Base-by-base conservation (phyloP, 805 yeast genomes). In the Candida nitratophila region DNA sequence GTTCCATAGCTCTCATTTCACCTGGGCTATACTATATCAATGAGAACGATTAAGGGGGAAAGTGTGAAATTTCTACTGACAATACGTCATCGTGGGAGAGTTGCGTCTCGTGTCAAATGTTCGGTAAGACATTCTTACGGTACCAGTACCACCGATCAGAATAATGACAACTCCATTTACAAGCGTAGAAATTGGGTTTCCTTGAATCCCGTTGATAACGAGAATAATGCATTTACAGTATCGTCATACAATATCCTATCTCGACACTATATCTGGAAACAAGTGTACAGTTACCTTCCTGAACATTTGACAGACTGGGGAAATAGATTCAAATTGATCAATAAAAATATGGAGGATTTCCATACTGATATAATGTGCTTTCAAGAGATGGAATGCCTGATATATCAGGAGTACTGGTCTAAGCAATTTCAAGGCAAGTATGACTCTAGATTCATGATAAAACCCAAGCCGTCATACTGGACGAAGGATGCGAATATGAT, bases 251-350 rank as follows among this genome's bases (percentile, higher is more conserved):
- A 65, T 43, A 51, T 65, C 2, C 45, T 65, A 24, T 59, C 60
- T 1, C 58, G 64, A 29, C 77, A 78, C 42, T 80, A 80, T 48
- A 62, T 79, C 60, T 79, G 85, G 85, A 73, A 74, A 1, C 70
- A 70, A 42, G 77, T 79, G 4, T 80, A 77, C 50, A 60, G 64
- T 10, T 74, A 77, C 51, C 70, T 77, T 17, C 75, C 77, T 1
- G 64, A 65, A 11, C 55, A 66, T 37, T 71, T 63, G 48, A 66
- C 70, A 19, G 69, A 69, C 39, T 77, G 83, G 84, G 58, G 57
- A 7, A 70, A 71, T 48, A 50, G 84, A 47, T 70, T 76, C 43
- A 47, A 54, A 6, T 61, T 76, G 42, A 50, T 79, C 32, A 66
- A 71, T 44, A 47, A 54, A 24, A 64, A 71, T 37, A 61, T 73